Base-by-base conservation (phyloP, 345 rosid species). In the Euphorbia pulcherrima region DNA sequence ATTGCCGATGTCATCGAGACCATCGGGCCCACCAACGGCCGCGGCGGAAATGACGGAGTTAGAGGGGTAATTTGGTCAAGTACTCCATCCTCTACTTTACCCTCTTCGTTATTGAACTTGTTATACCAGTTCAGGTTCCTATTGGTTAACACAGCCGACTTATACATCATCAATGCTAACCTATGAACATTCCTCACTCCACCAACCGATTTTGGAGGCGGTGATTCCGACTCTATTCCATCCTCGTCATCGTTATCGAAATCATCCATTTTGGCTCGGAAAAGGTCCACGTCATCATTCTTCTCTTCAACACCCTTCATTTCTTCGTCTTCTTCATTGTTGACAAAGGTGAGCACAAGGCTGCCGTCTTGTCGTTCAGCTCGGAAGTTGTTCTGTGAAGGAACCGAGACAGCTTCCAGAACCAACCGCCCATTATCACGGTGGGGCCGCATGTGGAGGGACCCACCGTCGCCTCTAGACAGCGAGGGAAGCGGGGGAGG, bases 351-450 rank as follows among this genome's bases (percentile, higher is more conserved):
- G 55, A 95, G 97, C 18, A 92, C 86, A 60, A 95, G 97, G 57
- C 97, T 97, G 51, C 97, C 99, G 58, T 86, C 79, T 53, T 86
- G 82, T n/a, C 99, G 92, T 60, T 80, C 84, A 28, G 90, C 96
- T 3, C 60, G 76, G 86, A 95, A 92, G 56, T 83, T 89, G 77
- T 77, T 85, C 67, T 83, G 83, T 2, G 88, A 69, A n/a, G 93
- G 80, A 78, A 87, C 78, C 28, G 93, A 87, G 69, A 92, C 88
- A 29, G 96, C 97, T 75, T 95, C 92, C 47, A 95, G 87, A 72
- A 95, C 94, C 83, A 95, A 66, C 12, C 97, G 80, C 0, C 99
- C 99, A 61, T 90, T 86, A 52, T 88, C 87, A 10, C 99, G 96
- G 61, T 73, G 87, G 63, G 90, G 78, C 82, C 76, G 85, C 86